Percentiles rank a stretch among this genome's conserved stretches.
These are phyloP conservation scores for Penicillium decumbens DNA, from an alignment of 2,329 filamentous ascomycete genomes.

Conservation along the genomic window DNA sequence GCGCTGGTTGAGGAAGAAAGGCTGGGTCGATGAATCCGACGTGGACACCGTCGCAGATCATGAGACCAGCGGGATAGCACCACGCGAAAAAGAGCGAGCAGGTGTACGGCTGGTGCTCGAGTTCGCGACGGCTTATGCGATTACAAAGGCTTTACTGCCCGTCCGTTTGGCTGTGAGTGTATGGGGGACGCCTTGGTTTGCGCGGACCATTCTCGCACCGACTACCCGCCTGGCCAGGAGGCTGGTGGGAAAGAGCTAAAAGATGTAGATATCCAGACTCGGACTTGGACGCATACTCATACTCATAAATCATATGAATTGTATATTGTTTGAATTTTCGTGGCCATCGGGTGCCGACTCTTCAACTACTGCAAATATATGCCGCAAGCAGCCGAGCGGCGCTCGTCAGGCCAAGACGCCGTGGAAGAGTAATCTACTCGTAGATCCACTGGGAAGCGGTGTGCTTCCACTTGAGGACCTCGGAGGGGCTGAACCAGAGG, in stretches of 20 bases:
- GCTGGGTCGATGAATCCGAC: constrained; percentile 62
- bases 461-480: constrained; percentile 79
- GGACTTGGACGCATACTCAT: constrained; percentile 1
- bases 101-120: constrained; percentile 57
- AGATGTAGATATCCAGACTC: neutral
- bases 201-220: constrained; percentile 57
- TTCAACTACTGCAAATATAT: constrained; percentile 17
- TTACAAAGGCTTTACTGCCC: constrained; percentile 81
- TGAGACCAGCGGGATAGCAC: constrained; percentile 24
- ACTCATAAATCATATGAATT: constrained; percentile 15
- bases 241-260: constrained; percentile 33
- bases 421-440: constrained; percentile 55
- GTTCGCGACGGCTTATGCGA: constrained; percentile 82
- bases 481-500: constrained; percentile 92
- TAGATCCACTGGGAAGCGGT: constrained; percentile 91
- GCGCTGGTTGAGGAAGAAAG: constrained; percentile 69
- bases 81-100: constrained; percentile 29
- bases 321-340: constrained; percentile 14
- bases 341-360: constrained; percentile 12
- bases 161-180: constrained; percentile 71
- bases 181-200: constrained; percentile 92
- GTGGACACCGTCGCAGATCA: constrained; percentile 43
- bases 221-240: constrained; percentile 39
- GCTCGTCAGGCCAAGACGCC: constrained; percentile 14
- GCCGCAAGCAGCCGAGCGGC: constrained; percentile 13